Conservation (phyloP, 305 asterid genomes). For the Fraxinus platypoda region DNA sequence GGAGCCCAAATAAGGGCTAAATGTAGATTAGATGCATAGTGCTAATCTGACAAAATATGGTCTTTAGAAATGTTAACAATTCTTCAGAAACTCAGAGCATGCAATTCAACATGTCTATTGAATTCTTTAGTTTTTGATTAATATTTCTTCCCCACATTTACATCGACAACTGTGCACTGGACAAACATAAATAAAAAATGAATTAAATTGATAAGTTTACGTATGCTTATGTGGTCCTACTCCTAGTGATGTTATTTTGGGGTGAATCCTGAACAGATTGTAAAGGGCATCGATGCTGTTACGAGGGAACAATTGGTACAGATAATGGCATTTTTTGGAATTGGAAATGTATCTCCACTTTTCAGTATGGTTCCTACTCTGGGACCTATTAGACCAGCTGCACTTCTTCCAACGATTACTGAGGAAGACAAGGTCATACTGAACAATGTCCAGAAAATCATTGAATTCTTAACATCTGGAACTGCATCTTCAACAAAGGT, state of each 20-base stretch:
- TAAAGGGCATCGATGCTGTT: slow-evolving; percentile 92
- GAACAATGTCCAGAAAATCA: slow-evolving; percentile 81
- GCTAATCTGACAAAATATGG: not conserved
- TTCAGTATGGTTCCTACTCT: slow-evolving; percentile 86
- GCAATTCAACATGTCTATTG: not conserved
- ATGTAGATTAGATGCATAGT: not conserved
- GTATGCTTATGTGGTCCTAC: slow-evolving; percentile 6
- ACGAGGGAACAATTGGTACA: slow-evolving; percentile 92
- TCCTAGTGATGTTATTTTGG: slow-evolving; percentile 17
- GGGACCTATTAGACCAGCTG: slow-evolving; percentile 80
- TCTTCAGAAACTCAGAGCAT: not conserved
- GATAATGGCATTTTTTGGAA: slow-evolving; percentile 64
- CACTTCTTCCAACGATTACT: slow-evolving; percentile 77
- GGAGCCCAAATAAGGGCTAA: not conserved
- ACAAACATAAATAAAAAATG: not conserved
- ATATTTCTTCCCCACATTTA: not conserved
- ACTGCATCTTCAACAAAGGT: slow-evolving; percentile 64
- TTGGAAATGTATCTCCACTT: slow-evolving; percentile 64
- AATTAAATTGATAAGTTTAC: not conserved
- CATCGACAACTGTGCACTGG: not conserved
- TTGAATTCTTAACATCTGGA: slow-evolving; percentile 77
- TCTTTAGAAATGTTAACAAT: not conserved
- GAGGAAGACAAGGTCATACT: slow-evolving; percentile 87
- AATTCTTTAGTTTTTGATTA: not conserved
- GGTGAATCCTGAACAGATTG: slow-evolving; percentile 53